Evolutionary conservation across 805 yeast genomes (phyloP).

Genomic region (Spathaspora girioi): DNA sequence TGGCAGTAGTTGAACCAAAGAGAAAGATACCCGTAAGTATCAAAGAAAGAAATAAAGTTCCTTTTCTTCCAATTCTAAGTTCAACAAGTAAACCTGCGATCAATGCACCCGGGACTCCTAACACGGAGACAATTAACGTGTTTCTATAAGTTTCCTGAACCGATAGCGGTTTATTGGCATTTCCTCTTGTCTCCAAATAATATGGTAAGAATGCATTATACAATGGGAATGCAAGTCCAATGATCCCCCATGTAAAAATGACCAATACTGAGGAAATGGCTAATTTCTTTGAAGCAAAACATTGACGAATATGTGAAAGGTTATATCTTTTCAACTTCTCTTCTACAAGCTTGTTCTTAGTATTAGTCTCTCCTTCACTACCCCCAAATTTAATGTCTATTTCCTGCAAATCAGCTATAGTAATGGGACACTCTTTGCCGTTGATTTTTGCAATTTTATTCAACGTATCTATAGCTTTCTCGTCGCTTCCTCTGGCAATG

Average conservation of each 20-base stretch:
- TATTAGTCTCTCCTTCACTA: conserved; percentile 1
- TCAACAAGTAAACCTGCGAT: conserved; percentile 31
- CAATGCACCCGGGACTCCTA: conserved; percentile 32
- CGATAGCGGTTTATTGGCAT: conserved; percentile 22
- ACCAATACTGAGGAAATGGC: conserved; percentile 41
- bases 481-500: conserved; percentile 50
- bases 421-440: conserved; percentile 34
- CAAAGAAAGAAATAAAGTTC: conserved; percentile 51
- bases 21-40: conserved; percentile 53
- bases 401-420: conserved; percentile 42
- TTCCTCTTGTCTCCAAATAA: conserved; percentile 44
- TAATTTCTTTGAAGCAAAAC: conserved; percentile 45
- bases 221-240: conserved; percentile 57
- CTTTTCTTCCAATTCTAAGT: conserved; percentile 49
- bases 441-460: conserved; percentile 46
- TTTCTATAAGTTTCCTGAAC: conserved; percentile 31
- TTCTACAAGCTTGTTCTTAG: conserved; percentile 18
- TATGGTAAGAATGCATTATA: conserved; percentile 53
- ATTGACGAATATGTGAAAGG: conserved; percentile 37
- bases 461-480: conserved; percentile 41
- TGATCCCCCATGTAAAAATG: conserved; percentile 49
- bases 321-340: conserved; percentile 25
- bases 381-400: conserved; percentile 35
- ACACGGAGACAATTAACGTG: conserved; percentile 25
- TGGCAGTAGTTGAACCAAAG: conserved; percentile 61